Percentiles rank a stretch among this genome's conserved stretches.
These are phyloP conservation scores for Xylaria intraflava DNA, from an alignment of 495 filamentous ascomycete species.

Conservation along the genomic window DNA sequence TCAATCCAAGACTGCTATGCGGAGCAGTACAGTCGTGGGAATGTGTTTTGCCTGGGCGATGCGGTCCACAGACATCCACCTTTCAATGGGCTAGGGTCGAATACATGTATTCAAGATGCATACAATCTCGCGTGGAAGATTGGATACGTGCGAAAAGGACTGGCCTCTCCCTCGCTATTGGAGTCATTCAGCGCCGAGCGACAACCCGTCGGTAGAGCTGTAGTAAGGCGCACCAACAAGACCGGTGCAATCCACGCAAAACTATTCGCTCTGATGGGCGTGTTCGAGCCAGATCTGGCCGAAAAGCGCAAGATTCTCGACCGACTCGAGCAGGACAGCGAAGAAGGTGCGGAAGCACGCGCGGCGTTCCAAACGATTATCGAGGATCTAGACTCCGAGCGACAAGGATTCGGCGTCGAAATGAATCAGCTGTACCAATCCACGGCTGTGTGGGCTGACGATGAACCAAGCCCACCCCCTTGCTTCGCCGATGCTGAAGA, in stretches of 20 bases:
- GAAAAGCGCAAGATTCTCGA: constrained; percentile 13
- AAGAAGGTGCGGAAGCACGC: constrained; percentile 44
- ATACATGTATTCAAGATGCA: constrained; percentile 45
- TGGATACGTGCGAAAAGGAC: constrained; percentile 39
- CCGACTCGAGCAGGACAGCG: constrained; percentile 40
- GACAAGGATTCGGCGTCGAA: constrained; percentile 6
- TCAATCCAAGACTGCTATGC: constrained; percentile 39
- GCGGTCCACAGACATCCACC: constrained; percentile 44
- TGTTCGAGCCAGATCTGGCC: constrained; percentile 20
- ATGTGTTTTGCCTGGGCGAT: constrained; percentile 40
- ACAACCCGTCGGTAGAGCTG: constrained; percentile 37
- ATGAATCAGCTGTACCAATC: constrained; percentile 43
- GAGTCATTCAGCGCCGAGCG: constrained; percentile 46
- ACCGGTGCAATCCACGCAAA: constrained; percentile 28
- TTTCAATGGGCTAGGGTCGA: constrained; percentile 41
- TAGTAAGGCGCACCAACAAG: constrained; percentile 34
- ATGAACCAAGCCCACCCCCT: constrained; percentile 29
- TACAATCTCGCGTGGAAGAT: constrained; percentile 51
- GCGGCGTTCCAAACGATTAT: constrained; percentile 29
- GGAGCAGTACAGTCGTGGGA: constrained; percentile 23
- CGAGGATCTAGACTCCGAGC: constrained; percentile 3
- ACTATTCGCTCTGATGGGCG: constrained; percentile 31
- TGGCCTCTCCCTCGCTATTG: constrained; percentile 33
- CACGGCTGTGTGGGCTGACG: constrained; percentile 26
- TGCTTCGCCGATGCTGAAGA: constrained; percentile 20